phyloP scores from a whole-genome alignment of 257 asterid genomes.

The Primulina tabacum region DNA sequence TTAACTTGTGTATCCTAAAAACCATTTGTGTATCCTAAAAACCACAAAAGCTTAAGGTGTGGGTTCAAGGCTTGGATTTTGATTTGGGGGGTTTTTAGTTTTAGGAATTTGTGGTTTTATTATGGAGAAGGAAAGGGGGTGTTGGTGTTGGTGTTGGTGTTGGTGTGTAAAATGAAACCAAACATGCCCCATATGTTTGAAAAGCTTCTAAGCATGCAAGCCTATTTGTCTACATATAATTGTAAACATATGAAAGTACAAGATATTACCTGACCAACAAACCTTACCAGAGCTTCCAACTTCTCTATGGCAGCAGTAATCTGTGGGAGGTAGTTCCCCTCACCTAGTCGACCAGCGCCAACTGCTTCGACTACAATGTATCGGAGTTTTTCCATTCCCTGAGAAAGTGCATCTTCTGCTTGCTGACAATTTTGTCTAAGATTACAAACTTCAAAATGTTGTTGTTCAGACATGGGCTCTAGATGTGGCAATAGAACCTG shows the following conservation, averaged over 20 bases:
- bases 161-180: too few relatives aligned
- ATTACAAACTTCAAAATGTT: conserved; percentile 36
- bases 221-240: not conserved
- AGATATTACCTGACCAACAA: conserved; percentile 69
- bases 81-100: too few relatives aligned
- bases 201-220: too few relatives aligned
- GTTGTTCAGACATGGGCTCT: conserved; percentile 62
- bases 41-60: too few relatives aligned
- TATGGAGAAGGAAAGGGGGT: too few relatives aligned
- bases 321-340: conserved; percentile 60
- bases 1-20: too few relatives aligned
- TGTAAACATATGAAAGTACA: not conserved
- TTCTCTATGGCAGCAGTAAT: conserved; percentile 62
- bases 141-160: too few relatives aligned
- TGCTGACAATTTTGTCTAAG: conserved; percentile 84
- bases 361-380: conserved; percentile 52
- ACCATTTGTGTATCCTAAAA: too few relatives aligned
- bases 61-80: too few relatives aligned
- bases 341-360: conserved; percentile 51
- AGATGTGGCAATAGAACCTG: conserved; percentile 73
- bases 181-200: too few relatives aligned
- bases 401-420: conserved; percentile 87
- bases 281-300: conserved; percentile 64
- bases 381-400: conserved; percentile 80
- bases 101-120: too few relatives aligned